Evolutionary conservation across 2,329 filamentous ascomycete genomes (phyloP).

Genomic region (Alternaria sp.): DNA sequence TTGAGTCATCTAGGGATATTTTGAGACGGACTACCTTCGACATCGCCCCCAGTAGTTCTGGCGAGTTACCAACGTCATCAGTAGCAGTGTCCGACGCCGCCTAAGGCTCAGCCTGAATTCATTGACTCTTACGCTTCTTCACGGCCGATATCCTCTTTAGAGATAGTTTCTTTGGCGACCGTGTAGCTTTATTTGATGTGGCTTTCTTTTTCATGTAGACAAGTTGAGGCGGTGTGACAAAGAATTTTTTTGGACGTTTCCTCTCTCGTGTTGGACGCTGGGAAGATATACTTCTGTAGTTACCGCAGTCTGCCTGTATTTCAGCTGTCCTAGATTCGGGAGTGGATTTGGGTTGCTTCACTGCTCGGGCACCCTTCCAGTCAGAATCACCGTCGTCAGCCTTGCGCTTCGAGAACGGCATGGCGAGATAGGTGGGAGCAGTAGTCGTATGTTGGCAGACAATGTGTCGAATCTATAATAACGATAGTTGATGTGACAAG

Average conservation of each 20-base stretch:
- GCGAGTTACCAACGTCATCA: not conserved
- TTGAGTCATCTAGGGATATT: not conserved
- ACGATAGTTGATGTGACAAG: not conserved
- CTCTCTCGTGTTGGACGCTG: conserved; percentile 9
- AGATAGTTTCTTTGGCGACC: not conserved
- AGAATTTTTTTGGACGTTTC: not conserved
- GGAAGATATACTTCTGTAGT: conserved; percentile 19
- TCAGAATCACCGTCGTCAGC: not conserved
- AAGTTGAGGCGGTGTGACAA: not conserved
- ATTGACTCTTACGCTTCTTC: not conserved
- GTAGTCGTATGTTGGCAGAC: not conserved
- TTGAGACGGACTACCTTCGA: conserved; percentile 3
- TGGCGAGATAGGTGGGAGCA: not conserved
- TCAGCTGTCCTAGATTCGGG: not conserved
- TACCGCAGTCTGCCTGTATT: not conserved
- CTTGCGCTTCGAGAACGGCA: conserved; percentile 3
- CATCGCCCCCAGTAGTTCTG: not conserved
- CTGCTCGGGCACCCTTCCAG: not conserved
- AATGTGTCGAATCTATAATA: not conserved
- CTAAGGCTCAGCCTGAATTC: not conserved
- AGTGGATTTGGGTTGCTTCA: not conserved
- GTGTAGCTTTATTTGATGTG: not conserved
- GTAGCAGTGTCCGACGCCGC: not conserved
- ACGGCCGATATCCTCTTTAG: too few species aligned
- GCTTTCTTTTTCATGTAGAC: not conserved